These are phyloP conservation scores for Aspergillus taichungensis DNA, from an alignment of 495 filamentous ascomycete species.

Conservation along the genomic window DNA sequence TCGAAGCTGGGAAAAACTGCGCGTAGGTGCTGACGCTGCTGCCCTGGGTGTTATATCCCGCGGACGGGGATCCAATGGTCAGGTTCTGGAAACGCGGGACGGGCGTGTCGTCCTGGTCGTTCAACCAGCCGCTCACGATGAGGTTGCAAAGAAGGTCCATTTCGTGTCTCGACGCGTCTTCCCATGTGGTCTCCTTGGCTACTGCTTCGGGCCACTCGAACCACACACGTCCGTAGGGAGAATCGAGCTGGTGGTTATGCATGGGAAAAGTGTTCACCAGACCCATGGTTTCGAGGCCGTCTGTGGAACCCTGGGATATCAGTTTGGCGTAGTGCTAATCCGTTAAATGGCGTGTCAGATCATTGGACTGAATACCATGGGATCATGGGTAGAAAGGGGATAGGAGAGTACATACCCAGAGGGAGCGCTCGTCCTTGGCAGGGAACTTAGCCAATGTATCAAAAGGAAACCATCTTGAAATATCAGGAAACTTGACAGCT, in stretches of 20 bases:
- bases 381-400: not conserved
- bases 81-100: too few species aligned
- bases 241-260: slow-evolving; percentile 6
- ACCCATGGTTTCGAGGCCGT: slow-evolving; percentile 2
- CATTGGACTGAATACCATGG: not conserved
- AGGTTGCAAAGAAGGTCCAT: slow-evolving; percentile 12
- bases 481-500: slow-evolving; percentile 11
- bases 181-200: slow-evolving; percentile 10
- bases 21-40: not conserved
- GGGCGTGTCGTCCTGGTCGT: not conserved
- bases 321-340: slow-evolving; percentile 22
- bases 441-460: slow-evolving; percentile 25
- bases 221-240: slow-evolving; percentile 23
- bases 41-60: not conserved
- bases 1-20: not conserved
- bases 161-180: slow-evolving; percentile 16
- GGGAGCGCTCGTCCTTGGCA: slow-evolving; percentile 17
- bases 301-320: slow-evolving; percentile 16
- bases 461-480: slow-evolving; percentile 29
- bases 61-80: not conserved
- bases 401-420: slow-evolving; percentile 15
- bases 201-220: slow-evolving; percentile 19
- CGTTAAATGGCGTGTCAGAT: not conserved
- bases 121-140: slow-evolving; percentile 14
- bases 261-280: slow-evolving; percentile 13